Base-by-base conservation (phyloP, 73 alveolate genomes). In the Uronychia binucleata region DNA sequence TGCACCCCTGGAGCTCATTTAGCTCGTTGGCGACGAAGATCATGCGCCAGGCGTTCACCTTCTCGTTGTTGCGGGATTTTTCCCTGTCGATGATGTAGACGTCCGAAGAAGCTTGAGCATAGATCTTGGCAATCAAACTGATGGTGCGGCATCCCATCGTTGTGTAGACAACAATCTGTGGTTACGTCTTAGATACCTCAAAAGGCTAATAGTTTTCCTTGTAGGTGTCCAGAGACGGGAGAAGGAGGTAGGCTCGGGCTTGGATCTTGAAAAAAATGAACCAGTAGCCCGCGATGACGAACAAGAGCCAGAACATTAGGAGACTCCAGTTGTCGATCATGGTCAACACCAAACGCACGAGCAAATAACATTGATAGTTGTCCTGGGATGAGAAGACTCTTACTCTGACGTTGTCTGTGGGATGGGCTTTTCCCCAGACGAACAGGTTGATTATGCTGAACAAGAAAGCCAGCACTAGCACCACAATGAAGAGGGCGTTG, bases 51-150 rank as follows among this genome's bases (percentile, higher is more conserved):
- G 99, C 99, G 31, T 90, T 85, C 33, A 87, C 91, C 33, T 88
- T 86, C 29, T 34, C 79, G 35, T 86, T 67, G 35, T 74, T 60
- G 84, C 75, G 95, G 93, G 84, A 91, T 93, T 84, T 82, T 59
- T 98, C 99, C 98, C 99, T 95, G 91, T 98, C 99, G 33, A 98
- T 77, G 87, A 98, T 94, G 84, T 94, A 92, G 0, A 96, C 82
- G 86, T 97, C 96, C n/a, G 82, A 79, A 81, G 78, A 84, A 32
- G 95, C 78, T 91, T 98, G 97, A 0, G 81, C 90, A 58, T 83
- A 75, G 31, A 98, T 89, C 31, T 95, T 90, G 79, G 46, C 75
- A 30, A 96, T 60, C 84, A 96, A 79, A 57, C 95, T 77, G 46
- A 91, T 78, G 29, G 95, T 86, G 85, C 96, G 94, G 59, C 87